Percentiles rank a stretch among this genome's conserved stretches.
phyloP scores from a whole-genome alignment of 139 green algal genomes.

The Raphidocelis subcapitata region DNA sequence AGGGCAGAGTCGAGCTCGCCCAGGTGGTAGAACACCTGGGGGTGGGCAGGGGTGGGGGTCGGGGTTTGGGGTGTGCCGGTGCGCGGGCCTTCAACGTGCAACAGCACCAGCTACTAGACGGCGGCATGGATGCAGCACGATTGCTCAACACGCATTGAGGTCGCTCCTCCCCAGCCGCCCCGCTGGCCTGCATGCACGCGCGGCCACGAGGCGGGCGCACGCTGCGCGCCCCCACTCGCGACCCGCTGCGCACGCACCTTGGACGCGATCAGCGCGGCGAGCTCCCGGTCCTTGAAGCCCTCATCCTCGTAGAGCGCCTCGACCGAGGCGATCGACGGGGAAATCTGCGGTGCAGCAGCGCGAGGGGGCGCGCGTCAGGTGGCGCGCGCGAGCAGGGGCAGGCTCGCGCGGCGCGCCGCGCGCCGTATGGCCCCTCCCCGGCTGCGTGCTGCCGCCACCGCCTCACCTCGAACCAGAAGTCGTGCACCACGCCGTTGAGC shows the following conservation, averaged over 20 bases:
- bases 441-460: not conserved
- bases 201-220: too few species aligned
- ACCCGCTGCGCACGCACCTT: constrained; percentile 73
- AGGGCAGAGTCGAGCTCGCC: constrained; percentile 95
- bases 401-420: constrained; percentile 5
- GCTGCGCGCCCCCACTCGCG: too few species aligned
- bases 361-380: constrained; percentile 74
- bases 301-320: constrained; percentile 97
- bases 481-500: constrained; percentile 71
- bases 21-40: constrained; percentile 98
- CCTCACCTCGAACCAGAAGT: constrained; percentile 86
- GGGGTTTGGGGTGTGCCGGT: not conserved
- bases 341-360: constrained; percentile 95
- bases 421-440: not conserved
- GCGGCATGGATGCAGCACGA: too few species aligned
- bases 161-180: too few species aligned
- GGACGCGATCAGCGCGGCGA: constrained; percentile 94
- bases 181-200: too few species aligned
- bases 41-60: not conserved
- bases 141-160: too few species aligned
- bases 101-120: too few species aligned
- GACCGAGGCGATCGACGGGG: constrained; percentile 76
- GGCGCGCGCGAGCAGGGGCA: constrained; percentile 36
- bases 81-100: too few species aligned
- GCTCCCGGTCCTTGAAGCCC: constrained; percentile 83